Evolutionary conservation across 2,329 filamentous ascomycete species (phyloP), one percentile per base, ranked within the genome.

Genomic region (Clarireedia homoeocarpa): DNA sequence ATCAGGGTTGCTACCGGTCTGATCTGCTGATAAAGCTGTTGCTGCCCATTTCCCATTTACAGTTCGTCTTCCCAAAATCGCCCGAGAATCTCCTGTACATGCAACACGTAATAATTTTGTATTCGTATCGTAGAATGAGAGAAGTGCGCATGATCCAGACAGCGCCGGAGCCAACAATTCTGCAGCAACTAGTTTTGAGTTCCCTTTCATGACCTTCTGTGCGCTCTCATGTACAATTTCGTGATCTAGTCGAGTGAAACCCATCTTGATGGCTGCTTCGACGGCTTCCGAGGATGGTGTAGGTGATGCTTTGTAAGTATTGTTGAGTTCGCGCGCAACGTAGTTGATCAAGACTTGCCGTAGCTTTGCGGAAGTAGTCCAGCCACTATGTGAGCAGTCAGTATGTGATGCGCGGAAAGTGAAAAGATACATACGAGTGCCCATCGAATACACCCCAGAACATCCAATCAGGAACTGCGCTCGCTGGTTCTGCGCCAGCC

Each of bases 371-470:
- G 94, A 97, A 6, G 94, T 99, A 4, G 94, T 96, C 94, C 94
- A 99, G 64, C 94, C 94, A 47, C 90, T 95, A 14, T 55, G 40
- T 64, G 14, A 23, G 39, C 7, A 15, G 51, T 10, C 9, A 34
- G 30, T 34, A 34, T 34, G 2, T 34, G 9, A 12, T 34, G 30
- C 9, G 10, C 30, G 10, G 10, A 12, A 12, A 3, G 30, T 34
- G 10, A 9, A 34, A 34, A 34, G 30, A 36, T 10, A 51, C 59
- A 80, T 81, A 92, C 89, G 89, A 89, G 72, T 99, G 94, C 0
- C 94, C 94, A 69, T 99, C 94, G 71, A 97, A 99, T 17, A 99
- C 91, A 57, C 91, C 94, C 94, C 95, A 99, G 71, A 99, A 99
- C 91, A 97, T 97, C 94, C 94, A 99, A 72, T 99, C 95, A 59